phyloP scores from a whole-genome alignment of 768 basidiomycete genomes.

The Butyriboletus loyo region DNA sequence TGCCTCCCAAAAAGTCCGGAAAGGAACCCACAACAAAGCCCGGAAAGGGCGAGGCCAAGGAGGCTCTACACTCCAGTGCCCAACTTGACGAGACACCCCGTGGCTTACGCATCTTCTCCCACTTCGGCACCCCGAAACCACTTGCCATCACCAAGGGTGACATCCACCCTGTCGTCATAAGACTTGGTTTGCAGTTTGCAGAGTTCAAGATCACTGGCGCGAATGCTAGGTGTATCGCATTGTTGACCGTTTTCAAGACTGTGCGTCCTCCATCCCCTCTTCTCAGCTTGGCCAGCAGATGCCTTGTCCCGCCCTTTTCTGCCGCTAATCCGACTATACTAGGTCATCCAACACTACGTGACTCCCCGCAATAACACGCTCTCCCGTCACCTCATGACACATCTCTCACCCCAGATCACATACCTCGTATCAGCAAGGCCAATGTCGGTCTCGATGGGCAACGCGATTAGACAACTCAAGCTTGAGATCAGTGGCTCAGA shows the following conservation, averaged over 20 bases:
- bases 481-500: conserved; percentile 90
- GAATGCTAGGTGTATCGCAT: conserved; percentile 94
- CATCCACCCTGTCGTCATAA: conserved; percentile 86
- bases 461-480: conserved; percentile 91
- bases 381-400: conserved; percentile 86
- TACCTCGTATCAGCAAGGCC: conserved; percentile 85
- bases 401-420: conserved; percentile 90
- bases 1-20: conserved; percentile 26
- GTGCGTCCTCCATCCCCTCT: conserved; percentile 43
- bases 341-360: conserved; percentile 90
- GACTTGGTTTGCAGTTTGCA: conserved; percentile 86
- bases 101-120: conserved; percentile 80
- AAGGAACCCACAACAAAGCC: conserved; percentile 19
- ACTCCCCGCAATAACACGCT: conserved; percentile 86
- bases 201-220: conserved; percentile 92
- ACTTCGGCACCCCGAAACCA: conserved; percentile 74
- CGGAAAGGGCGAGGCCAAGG: conserved; percentile 26
- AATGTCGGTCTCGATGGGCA: conserved; percentile 93
- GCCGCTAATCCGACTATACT: conserved; percentile 3
- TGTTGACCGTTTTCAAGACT: conserved; percentile 86
- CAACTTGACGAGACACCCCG: conserved; percentile 41
- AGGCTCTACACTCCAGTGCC: conserved; percentile 26
- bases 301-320: neutral
- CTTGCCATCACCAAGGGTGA: conserved; percentile 63
- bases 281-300: neutral